A percentile compares a stretch with the other conserved stretches of the same genome.
Conservation (phyloP, 2,329 filamentous ascomycete genomes). For the Volutella citrinella region DNA sequence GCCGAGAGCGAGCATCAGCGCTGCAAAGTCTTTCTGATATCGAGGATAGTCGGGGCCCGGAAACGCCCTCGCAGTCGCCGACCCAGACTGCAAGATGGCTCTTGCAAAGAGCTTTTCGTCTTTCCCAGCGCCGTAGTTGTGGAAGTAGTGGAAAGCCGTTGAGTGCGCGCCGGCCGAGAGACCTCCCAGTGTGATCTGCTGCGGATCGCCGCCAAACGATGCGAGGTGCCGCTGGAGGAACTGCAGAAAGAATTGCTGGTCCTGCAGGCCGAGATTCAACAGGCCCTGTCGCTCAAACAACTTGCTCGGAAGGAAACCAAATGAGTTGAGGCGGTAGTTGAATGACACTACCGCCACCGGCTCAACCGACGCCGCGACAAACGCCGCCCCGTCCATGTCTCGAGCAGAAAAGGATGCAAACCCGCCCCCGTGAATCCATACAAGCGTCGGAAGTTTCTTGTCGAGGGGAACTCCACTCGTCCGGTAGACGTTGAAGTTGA, state of each 20-base stretch:
- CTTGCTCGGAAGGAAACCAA: constrained; percentile 44
- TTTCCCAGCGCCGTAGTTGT: constrained; percentile 33
- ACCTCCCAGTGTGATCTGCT: constrained; percentile 51
- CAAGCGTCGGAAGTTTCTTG: constrained; percentile 35
- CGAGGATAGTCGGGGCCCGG: constrained; percentile 32
- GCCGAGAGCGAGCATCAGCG: constrained; percentile 26
- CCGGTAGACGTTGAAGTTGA: constrained; percentile 40
- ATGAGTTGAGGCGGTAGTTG: constrained; percentile 38
- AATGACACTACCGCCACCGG: constrained; percentile 42
- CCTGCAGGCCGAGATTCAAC: constrained; percentile 52
- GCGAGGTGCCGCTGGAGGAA: constrained; percentile 53
- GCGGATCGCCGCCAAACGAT: constrained; percentile 51
- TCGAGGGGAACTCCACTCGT: constrained; percentile 29
- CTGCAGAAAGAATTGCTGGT: constrained; percentile 49
- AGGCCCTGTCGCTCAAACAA: constrained; percentile 33
- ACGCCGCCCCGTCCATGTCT: constrained; percentile 34
- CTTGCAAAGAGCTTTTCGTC: constrained; percentile 29
- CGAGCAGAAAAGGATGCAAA: constrained; percentile 33
- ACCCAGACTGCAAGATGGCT: constrained; percentile 36
- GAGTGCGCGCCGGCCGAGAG: constrained; percentile 49
- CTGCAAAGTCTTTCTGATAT: constrained; percentile 30
- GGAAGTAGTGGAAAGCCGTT: constrained; percentile 36
- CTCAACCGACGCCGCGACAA: constrained; percentile 29
- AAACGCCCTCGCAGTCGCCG: constrained; percentile 35
- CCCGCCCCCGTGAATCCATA: constrained; percentile 41